Conservation (phyloP, 2,329 filamentous ascomycete genomes). For the Monilinia vaccinii-corymbosi region DNA sequence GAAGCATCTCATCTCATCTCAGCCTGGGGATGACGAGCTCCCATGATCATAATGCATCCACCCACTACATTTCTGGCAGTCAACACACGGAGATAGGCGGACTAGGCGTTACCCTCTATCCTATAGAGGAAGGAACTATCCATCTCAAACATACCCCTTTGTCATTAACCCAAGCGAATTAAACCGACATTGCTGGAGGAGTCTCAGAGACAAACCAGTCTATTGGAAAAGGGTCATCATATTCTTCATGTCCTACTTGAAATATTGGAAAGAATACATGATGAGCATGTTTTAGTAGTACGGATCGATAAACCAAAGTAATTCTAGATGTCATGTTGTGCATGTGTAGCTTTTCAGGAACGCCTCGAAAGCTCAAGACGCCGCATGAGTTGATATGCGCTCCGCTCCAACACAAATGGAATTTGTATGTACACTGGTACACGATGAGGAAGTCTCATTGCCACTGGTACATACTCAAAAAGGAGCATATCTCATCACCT, state of each 20-base stretch:
- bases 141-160: background rate
- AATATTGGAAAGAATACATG: background rate
- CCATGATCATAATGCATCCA: conserved; percentile 5
- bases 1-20: background rate
- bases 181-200: background rate
- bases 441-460: background rate
- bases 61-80: background rate
- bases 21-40: background rate
- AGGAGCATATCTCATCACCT: background rate
- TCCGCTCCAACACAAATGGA: background rate
- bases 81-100: background rate
- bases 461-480: background rate
- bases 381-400: background rate
- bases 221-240: background rate
- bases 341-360: conserved; percentile 2
- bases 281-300: background rate
- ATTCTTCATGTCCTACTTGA: background rate
- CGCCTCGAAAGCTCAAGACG: background rate
- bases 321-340: conserved; percentile 2
- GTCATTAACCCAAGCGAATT: background rate
- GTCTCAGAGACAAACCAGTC: background rate
- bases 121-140: background rate
- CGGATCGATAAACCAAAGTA: background rate
- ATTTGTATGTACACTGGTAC: background rate
- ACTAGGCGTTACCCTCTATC: background rate